Evolutionary conservation across 768 basidiomycete species (phyloP).

Genomic region (Russula lepida): DNA sequence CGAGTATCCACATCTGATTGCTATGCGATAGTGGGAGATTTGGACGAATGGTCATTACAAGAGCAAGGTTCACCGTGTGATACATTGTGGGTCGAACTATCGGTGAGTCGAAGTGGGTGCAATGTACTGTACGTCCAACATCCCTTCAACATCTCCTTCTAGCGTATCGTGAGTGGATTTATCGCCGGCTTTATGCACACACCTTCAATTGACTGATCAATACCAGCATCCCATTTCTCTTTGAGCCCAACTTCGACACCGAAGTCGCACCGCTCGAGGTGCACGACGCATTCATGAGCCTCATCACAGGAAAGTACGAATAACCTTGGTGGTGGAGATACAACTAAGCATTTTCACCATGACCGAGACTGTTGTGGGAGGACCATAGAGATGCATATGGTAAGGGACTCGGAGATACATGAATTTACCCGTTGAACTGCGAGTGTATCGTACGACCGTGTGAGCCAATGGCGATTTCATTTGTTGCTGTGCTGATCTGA

Average conservation of each 20-base stretch:
- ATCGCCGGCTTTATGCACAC: neutral
- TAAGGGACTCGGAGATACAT: too few relatives aligned
- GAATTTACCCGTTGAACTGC: too few relatives aligned
- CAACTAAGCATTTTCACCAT: too few relatives aligned
- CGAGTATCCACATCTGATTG: too few relatives aligned
- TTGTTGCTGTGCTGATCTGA: neutral
- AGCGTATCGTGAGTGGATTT: constrained; percentile 60
- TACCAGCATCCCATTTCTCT: constrained; percentile 82
- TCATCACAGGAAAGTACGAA: constrained; percentile 17
- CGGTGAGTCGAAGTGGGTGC: constrained; percentile 25
- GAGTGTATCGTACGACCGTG: neutral
- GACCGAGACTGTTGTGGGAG: too few relatives aligned
- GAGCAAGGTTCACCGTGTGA: constrained; percentile 83
- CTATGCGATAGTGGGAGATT: constrained; percentile 60
- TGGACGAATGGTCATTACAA: constrained; percentile 86
- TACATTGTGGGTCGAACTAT: constrained; percentile 70
- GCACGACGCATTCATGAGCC: constrained; percentile 38
- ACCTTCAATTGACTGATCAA: neutral
- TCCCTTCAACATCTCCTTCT: neutral
- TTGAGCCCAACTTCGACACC: constrained; percentile 82
- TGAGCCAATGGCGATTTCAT: neutral
- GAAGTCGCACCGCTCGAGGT: constrained; percentile 52
- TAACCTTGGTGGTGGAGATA: too few relatives aligned
- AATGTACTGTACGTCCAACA: neutral
- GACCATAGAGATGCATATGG: too few relatives aligned